These are phyloP conservation scores for Fragaria iinumae DNA, from an alignment of 306 rosid species.

Conservation along the genomic window DNA sequence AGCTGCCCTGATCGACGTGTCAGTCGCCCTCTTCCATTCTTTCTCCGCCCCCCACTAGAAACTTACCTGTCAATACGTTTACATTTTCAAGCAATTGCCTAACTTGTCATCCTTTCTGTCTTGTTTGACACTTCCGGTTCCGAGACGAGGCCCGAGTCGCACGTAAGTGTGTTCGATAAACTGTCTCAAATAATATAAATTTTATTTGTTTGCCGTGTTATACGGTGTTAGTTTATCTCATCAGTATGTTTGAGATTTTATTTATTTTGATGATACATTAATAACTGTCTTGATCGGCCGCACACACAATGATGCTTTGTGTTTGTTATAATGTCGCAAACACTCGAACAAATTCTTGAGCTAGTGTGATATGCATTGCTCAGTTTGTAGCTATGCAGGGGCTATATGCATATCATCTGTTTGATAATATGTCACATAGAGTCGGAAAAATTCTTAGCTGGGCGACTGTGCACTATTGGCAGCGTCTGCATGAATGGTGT, in stretches of 20 bases:
- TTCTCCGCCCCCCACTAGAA: neutral
- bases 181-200: neutral
- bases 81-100: neutral
- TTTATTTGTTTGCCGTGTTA: neutral
- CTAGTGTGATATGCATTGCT: neutral
- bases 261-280: neutral
- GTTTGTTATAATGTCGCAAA: neutral
- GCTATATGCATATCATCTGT: neutral
- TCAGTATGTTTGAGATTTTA: no score
- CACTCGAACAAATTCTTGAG: no score
- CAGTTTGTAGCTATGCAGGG: no score
- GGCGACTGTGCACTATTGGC: neutral
- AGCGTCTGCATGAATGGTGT: neutral
- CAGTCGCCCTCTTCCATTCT: neutral
- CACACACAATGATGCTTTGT: neutral
- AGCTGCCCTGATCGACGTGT: slow-evolving; percentile 31
- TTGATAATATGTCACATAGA: neutral
- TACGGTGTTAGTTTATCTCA: neutral
- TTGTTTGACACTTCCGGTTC: neutral
- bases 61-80: neutral
- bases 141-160: no score
- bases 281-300: neutral
- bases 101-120: neutral
- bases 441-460: neutral
- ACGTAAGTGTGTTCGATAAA: neutral